Evolutionary conservation across 148 eudicot species (phyloP), one percentile per base, ranked within the genome.

Genomic region (Vaccinium myrtillus): DNA sequence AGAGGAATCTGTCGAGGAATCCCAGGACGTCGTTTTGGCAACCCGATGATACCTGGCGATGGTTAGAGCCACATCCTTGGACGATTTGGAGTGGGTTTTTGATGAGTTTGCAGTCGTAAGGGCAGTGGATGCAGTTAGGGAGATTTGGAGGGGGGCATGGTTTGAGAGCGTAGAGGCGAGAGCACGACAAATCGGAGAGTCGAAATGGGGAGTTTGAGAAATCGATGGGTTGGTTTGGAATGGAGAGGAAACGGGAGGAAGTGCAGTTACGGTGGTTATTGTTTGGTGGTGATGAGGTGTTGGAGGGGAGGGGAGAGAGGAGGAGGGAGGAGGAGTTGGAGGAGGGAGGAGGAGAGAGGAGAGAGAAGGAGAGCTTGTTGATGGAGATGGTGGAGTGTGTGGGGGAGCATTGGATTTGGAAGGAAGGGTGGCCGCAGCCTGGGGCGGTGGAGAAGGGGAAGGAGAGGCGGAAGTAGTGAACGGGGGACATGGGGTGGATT

Each of bases 371-470:
- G 87, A 87, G 88, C 77, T 90, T 86, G 84, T 89, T 90, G 84
- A 92, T 87, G 79, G 88, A 43, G 65, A 91, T 83, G 86, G 70
- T 77, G 73, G 93, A 71, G 82, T 75, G 85, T 14, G 87, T 86
- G 58, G 92, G 23, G 70, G 83, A 73, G 89, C 89, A 85, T 36
- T 83, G 88, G 87, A 91, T 50, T 54, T 87, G 90, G 84, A 93
- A 91, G 5, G 89, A 84, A 19, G 95, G 98, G 92, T 94, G 98
- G 81, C 94, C 95, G 46, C 92, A 91, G 75, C 91, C 92, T 1
- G 91, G 88, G 49, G 87, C 77, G 46, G 76, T 53, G 13, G 95
- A 93, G 90, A 94, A 91, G 0, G 95, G 95, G 83, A 79, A 93
- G 0, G 94, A 90, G 30, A 87, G 91, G 89, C 75, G 16, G 92